Conservation (phyloP, 164 flowering plant genomes). For the Magnolia officinalis region DNA sequence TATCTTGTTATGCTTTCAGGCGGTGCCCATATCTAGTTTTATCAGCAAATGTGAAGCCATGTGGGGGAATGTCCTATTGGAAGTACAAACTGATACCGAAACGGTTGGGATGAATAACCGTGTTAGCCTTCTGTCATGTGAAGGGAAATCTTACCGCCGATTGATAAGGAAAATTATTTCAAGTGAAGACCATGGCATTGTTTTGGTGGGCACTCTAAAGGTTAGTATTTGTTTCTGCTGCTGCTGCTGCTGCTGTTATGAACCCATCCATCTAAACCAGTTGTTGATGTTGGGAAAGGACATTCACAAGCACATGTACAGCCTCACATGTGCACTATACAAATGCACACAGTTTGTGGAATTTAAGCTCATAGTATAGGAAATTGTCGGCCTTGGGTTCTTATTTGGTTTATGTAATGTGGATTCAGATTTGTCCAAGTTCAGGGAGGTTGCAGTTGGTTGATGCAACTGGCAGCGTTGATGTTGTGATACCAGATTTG, state of each 20-base stretch:
- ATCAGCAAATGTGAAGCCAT: conserved; percentile 39
- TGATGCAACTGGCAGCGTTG: conserved; percentile 81
- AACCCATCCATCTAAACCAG: neutral
- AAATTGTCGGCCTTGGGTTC: neutral
- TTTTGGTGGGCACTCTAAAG: conserved; percentile 70
- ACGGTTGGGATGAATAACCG: conserved; percentile 6
- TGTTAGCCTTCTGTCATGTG: conserved; percentile 18
- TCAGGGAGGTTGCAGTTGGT: conserved; percentile 78
- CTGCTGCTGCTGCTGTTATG: neutral
- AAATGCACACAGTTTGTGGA: neutral
- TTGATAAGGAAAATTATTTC: conserved; percentile 41
- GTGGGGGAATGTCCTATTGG: conserved; percentile 30
- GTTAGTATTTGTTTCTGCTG: conserved; percentile 28
- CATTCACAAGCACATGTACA: neutral
- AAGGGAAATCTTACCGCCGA: conserved; percentile 26
- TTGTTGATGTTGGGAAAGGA: neutral
- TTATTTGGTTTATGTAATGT: neutral
- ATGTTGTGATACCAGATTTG: conserved; percentile 65
- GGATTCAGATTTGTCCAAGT: conserved; percentile 18
- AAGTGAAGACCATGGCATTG: conserved; percentile 52
- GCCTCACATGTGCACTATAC: neutral
- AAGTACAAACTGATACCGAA: conserved; percentile 14
- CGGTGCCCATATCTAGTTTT: conserved; percentile 55
- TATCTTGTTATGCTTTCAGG: conserved; percentile 37
- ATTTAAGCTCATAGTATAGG: neutral